Conservation (phyloP, 495 filamentous ascomycete genomes). For the Thozetella sp. region DNA sequence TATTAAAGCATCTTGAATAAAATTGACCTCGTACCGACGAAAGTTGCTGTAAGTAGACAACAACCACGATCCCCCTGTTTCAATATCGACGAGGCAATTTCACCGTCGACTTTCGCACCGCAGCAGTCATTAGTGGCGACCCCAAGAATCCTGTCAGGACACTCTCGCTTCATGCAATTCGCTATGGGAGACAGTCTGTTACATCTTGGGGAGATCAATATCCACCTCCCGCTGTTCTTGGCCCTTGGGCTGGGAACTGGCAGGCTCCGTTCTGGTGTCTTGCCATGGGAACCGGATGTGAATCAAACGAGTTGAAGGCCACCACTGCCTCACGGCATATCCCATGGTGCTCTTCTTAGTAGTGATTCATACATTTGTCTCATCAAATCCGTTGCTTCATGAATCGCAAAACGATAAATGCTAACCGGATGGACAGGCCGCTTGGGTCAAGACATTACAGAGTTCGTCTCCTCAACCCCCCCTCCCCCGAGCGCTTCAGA, state of each 20-base stretch:
- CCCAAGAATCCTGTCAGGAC: constrained; percentile 95
- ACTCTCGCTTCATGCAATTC: constrained; percentile 54
- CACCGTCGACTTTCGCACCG: too few relatives aligned
- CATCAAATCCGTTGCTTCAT: constrained; percentile 10
- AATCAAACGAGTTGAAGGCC: constrained; percentile 87
- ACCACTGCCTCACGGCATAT: constrained; percentile 41
- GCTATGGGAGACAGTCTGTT: constrained; percentile 87
- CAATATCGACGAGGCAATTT: too few relatives aligned
- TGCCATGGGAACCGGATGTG: constrained; percentile 65
- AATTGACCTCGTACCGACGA: constrained; percentile 91
- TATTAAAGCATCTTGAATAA: constrained; percentile 74
- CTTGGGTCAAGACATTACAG: constrained; percentile 29
- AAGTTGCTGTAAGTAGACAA: constrained; percentile 80
- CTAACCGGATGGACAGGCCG: constrained; percentile 23
- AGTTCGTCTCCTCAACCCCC: constrained; percentile 5
- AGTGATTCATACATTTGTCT: constrained; percentile 87
- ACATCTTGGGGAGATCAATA: constrained; percentile 93
- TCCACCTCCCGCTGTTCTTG: constrained; percentile 68
- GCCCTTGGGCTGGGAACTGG: constrained; percentile 64
- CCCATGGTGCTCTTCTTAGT: constrained; percentile 91
- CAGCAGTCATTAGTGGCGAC: constrained; percentile 10
- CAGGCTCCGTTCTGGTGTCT: constrained; percentile 84
- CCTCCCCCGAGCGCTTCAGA: not conserved
- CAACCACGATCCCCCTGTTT: too few relatives aligned
- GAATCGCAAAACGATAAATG: not conserved